Percentiles rank a stretch among this genome's conserved stretches.
These are phyloP conservation scores for Termitomyces sp. DNA, from an alignment of 768 basidiomycete species.

Conservation along the genomic window DNA sequence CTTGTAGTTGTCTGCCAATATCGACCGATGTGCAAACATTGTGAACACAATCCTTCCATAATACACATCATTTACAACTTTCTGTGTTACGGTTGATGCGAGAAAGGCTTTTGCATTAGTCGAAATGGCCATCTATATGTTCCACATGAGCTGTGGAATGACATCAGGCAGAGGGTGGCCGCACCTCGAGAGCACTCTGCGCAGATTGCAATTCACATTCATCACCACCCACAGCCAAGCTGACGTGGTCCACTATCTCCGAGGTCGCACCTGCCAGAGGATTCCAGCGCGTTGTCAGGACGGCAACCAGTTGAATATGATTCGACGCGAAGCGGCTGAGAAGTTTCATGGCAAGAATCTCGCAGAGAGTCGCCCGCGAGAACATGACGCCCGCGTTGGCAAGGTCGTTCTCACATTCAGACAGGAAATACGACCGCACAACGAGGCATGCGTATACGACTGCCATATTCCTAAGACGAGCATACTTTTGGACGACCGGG, in stretches of 20 bases:
- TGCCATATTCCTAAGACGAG: slow-evolving; percentile 70
- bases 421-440: slow-evolving; percentile 74
- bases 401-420: slow-evolving; percentile 64
- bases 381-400: slow-evolving; percentile 74
- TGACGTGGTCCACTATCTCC: slow-evolving; percentile 67
- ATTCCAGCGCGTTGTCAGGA: slow-evolving; percentile 81
- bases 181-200: slow-evolving; percentile 83
- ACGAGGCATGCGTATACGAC: slow-evolving; percentile 76
- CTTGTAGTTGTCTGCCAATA: slow-evolving; percentile 91
- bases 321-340: slow-evolving; percentile 69
- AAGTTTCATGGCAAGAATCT: slow-evolving; percentile 87
- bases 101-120: slow-evolving; percentile 84
- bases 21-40: slow-evolving; percentile 57
- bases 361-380: slow-evolving; percentile 72
- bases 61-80: slow-evolving; percentile 85
- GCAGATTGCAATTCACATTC: slow-evolving; percentile 65
- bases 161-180: slow-evolving; percentile 21
- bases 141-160: background rate
- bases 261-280: slow-evolving; percentile 74
- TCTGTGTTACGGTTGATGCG: slow-evolving; percentile 79
- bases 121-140: slow-evolving; percentile 77
- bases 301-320: slow-evolving; percentile 73
- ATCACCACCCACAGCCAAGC: slow-evolving; percentile 49
- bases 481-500: slow-evolving; percentile 77
- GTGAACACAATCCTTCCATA: slow-evolving; percentile 74